Evolutionary conservation across 139 green algal genomes (phyloP).

Genomic region (Trebouxia sp.): DNA sequence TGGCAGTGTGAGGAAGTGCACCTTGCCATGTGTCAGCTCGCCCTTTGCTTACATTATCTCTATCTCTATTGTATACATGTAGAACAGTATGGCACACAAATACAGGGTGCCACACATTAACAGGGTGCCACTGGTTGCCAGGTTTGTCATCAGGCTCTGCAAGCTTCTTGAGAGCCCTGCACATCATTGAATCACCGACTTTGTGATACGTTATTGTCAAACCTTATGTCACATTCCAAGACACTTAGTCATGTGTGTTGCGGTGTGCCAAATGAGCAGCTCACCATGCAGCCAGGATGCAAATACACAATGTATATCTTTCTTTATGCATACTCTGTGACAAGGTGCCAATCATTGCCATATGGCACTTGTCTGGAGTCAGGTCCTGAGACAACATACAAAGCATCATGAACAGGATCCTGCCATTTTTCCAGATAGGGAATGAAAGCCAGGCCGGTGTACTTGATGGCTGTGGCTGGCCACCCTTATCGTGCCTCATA

Average conservation of each 20-base stretch:
- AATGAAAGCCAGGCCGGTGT: too few relatives aligned
- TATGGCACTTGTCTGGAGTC: too few relatives aligned
- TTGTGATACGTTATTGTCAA: too few relatives aligned
- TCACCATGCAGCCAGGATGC: too few relatives aligned
- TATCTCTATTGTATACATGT: slow-evolving; percentile 57
- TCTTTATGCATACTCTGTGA: too few relatives aligned
- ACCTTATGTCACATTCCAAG: too few relatives aligned
- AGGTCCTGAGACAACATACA: too few relatives aligned
- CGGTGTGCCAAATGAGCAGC: too few relatives aligned
- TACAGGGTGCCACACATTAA: too few relatives aligned
- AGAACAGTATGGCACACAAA: slow-evolving; percentile 41
- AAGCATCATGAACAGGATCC: too few relatives aligned
- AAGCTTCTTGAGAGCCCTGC: slow-evolving; percentile 50
- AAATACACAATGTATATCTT: too few relatives aligned
- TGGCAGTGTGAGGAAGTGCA: slow-evolving; percentile 60
- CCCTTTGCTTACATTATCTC: slow-evolving; percentile 57
- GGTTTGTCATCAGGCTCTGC: slow-evolving; percentile 46
- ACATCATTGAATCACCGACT: not conserved
- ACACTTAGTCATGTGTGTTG: not conserved
- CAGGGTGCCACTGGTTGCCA: slow-evolving; percentile 41
- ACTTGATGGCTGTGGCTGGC: not conserved
- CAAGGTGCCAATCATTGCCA: not conserved
- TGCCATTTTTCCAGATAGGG: too few relatives aligned
- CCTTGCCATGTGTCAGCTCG: slow-evolving; percentile 37
- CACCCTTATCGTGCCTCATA: not conserved